These are phyloP conservation scores for Urtica urens DNA, from an alignment of 306 rosid species.

Conservation along the genomic window DNA sequence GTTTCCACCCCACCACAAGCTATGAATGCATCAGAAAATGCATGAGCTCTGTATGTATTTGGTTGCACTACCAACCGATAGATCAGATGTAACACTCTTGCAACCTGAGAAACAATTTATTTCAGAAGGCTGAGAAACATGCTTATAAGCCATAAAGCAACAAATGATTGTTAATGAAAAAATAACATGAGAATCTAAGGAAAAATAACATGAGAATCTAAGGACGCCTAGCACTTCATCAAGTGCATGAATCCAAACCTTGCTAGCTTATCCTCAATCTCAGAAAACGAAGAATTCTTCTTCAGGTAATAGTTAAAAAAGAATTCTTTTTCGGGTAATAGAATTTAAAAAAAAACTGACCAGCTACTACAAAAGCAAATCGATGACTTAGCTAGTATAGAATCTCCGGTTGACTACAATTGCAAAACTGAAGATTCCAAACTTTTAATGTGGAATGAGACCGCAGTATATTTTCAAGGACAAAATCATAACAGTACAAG, in stretches of 20 bases:
- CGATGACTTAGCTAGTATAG: not conserved
- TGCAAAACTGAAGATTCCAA: not conserved
- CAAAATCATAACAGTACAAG: too few relatives aligned
- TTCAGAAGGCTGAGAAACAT: conserved; percentile 12
- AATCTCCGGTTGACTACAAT: not conserved
- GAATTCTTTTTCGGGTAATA: too few relatives aligned
- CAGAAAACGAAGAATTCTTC: too few relatives aligned
- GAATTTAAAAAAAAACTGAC: not conserved
- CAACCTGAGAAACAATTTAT: conserved; percentile 46
- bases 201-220: not conserved
- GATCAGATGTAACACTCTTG: conserved; percentile 80
- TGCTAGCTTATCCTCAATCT: too few relatives aligned
- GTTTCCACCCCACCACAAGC: conserved; percentile 88
- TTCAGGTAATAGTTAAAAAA: too few relatives aligned
- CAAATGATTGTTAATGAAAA: not conserved
- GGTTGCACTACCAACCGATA: conserved; percentile 93
- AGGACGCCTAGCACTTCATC: not conserved
- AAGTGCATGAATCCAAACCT: too few relatives aligned
- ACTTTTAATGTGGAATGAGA: not conserved
- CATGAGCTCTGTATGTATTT: conserved; percentile 65
- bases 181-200: not conserved
- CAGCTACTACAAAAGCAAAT: not conserved
- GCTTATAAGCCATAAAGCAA: too few relatives aligned
- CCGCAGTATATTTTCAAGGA: not conserved
- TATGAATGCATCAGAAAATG: conserved; percentile 81